These are phyloP conservation scores for Diaporthe amygdali DNA, from an alignment of 2,329 filamentous ascomycete species.

Conservation along the genomic window DNA sequence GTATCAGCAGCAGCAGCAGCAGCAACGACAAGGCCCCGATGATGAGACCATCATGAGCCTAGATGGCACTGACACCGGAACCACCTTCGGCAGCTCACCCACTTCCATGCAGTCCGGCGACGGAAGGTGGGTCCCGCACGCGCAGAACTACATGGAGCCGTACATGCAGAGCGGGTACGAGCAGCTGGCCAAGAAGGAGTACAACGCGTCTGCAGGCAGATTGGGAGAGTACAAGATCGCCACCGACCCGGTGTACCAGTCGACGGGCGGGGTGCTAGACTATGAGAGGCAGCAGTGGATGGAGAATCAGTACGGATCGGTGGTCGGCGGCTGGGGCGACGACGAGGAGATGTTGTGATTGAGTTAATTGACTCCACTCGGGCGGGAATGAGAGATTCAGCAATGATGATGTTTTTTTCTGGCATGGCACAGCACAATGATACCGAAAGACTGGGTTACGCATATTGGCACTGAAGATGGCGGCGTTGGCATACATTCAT, in stretches of 20 bases:
- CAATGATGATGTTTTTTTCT: not conserved
- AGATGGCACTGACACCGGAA: constrained; percentile 48
- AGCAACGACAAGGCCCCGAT: constrained; percentile 28
- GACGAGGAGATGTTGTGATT: constrained; percentile 25
- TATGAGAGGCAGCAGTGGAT: constrained; percentile 60
- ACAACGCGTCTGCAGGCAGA: constrained; percentile 54
- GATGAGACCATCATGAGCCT: constrained; percentile 51
- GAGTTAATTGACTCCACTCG: not conserved
- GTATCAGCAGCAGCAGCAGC: constrained; percentile 44
- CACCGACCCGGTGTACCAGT: constrained; percentile 73
- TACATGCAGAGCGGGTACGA: constrained; percentile 88
- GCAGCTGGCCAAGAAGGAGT: constrained; percentile 67
- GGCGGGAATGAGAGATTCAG: not conserved
- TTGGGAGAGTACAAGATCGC: constrained; percentile 55
- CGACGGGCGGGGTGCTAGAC: constrained; percentile 39
- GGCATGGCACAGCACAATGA: constrained; percentile 8
- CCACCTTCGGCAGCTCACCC: constrained; percentile 18
- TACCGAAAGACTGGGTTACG: constrained; percentile 6
- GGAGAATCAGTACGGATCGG: constrained; percentile 73
- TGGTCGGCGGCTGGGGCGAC: constrained; percentile 31
- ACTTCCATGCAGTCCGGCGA: constrained; percentile 57
- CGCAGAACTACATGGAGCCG: constrained; percentile 62
- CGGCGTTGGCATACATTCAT: constrained; percentile 16
- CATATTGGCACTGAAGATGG: constrained; percentile 1
- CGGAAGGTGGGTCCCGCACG: constrained; percentile 51